These are phyloP conservation scores for Rusavskia elegans DNA, from an alignment of 495 filamentous ascomycete genomes.

Conservation along the genomic window DNA sequence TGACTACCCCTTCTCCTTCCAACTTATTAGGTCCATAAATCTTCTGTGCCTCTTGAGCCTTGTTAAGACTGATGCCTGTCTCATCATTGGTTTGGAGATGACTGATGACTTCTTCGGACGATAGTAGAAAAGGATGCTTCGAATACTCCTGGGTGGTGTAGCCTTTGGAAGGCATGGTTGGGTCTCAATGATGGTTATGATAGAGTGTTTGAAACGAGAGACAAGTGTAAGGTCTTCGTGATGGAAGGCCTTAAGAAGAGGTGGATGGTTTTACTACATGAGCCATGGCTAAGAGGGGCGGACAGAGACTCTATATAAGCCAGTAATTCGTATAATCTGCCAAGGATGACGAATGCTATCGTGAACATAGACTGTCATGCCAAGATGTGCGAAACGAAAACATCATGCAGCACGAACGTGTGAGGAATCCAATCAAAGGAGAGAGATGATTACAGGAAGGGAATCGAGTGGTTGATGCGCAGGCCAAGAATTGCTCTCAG, in stretches of 20 bases:
- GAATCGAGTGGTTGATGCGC: no score
- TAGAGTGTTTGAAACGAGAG: background rate
- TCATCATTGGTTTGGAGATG: slow-evolving; percentile 39
- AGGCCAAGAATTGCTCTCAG: no score
- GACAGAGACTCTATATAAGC: no score
- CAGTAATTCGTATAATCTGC: background rate
- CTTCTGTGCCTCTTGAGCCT: slow-evolving; percentile 31
- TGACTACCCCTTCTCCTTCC: slow-evolving; percentile 40
- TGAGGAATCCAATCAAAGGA: background rate
- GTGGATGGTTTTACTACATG: no score
- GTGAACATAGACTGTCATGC: background rate
- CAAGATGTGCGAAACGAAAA: background rate
- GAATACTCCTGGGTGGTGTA: slow-evolving; percentile 7
- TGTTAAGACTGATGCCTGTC: slow-evolving; percentile 34
- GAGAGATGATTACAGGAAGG: background rate
- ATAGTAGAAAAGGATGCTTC: slow-evolving; percentile 12
- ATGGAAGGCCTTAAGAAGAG: background rate
- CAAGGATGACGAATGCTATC: background rate
- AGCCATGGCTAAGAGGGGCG: background rate
- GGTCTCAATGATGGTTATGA: background rate
- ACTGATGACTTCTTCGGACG: slow-evolving; percentile 33
- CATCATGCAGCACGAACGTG: background rate
- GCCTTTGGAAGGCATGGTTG: background rate
- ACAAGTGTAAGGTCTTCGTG: background rate
- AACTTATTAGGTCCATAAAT: slow-evolving; percentile 46